Percentiles rank a stretch among this genome's conserved stretches.
These are phyloP conservation scores for Emydomyces testavorans DNA, from an alignment of 2,329 filamentous ascomycete genomes.

Conservation along the genomic window DNA sequence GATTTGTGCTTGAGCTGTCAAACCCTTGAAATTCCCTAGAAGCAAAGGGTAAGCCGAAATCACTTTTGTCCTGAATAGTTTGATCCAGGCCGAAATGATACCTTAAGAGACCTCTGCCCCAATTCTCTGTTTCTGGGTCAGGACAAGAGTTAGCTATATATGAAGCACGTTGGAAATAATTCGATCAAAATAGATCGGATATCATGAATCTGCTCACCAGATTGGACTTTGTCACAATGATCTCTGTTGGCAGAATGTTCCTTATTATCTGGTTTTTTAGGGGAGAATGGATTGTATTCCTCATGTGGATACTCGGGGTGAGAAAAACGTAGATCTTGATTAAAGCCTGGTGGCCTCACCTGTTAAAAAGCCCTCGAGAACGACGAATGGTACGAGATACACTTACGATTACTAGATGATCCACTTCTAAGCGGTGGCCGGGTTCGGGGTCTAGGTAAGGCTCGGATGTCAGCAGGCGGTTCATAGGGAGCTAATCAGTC, in stretches of 20 bases:
- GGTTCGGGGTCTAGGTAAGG: neutral
- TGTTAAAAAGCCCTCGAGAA: neutral
- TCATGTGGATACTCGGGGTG: slow-evolving; percentile 7
- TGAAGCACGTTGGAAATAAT: neutral
- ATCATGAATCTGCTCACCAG: neutral
- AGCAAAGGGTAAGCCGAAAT: neutral
- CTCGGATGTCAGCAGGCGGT: neutral
- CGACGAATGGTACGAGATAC: neutral
- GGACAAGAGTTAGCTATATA: neutral
- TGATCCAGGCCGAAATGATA: slow-evolving; percentile 1
- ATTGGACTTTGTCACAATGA: neutral
- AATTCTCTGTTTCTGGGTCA: neutral
- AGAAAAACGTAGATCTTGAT: neutral
- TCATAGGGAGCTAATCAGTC: neutral
- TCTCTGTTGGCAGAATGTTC: neutral
- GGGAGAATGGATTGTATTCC: slow-evolving; percentile 5
- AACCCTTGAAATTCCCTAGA: neutral
- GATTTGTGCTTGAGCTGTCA: neutral
- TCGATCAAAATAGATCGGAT: too few species aligned
- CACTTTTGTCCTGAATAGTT: neutral
- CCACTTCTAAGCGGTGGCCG: neutral
- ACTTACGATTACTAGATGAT: slow-evolving; percentile 1
- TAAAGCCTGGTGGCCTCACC: neutral
- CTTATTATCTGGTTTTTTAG: neutral
- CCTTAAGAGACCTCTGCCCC: neutral